These are phyloP conservation scores for Cicer yamashitae DNA, from an alignment of 306 rosid species.

Conservation along the genomic window DNA sequence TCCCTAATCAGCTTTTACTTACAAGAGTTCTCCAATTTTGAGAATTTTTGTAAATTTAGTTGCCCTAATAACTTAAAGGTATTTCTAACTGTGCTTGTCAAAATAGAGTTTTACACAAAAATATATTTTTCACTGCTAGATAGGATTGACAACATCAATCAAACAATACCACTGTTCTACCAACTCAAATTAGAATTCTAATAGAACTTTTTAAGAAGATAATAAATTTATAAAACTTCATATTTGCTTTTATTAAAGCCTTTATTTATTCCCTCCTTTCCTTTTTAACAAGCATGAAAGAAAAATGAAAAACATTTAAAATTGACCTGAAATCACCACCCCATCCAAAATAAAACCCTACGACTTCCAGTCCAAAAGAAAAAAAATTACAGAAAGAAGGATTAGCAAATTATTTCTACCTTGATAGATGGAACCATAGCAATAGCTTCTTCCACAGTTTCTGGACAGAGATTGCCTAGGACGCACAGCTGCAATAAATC, in stretches of 20 bases:
- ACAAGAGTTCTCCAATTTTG: not conserved
- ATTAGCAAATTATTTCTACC: constrained; percentile 54
- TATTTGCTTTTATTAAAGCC: not conserved
- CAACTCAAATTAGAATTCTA: not conserved
- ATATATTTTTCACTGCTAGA: not conserved
- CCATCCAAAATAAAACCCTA: not conserved
- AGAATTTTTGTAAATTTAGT: constrained; percentile 7
- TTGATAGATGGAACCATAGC: constrained; percentile 97
- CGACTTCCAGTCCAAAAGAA: not conserved
- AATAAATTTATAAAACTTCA: not conserved
- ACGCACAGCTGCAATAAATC: constrained; percentile 79
- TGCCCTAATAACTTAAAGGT: not conserved
- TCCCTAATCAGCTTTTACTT: constrained; percentile 4
- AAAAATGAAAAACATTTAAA: constrained; percentile 30
- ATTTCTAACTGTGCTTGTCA: not conserved
- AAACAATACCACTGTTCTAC: not conserved
- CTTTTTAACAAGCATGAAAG: constrained; percentile 27
- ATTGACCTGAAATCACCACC: not conserved
- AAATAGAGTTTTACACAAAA: not conserved
- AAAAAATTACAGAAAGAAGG: not conserved
- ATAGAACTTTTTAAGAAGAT: not conserved
- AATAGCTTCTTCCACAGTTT: constrained; percentile 99
- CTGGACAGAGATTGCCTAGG: constrained; percentile 98
- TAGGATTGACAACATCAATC: not conserved
- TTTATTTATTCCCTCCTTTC: constrained; percentile 2